phyloP scores from a whole-genome alignment of 108 stramenopile species.

The Cyclotella atomus region DNA sequence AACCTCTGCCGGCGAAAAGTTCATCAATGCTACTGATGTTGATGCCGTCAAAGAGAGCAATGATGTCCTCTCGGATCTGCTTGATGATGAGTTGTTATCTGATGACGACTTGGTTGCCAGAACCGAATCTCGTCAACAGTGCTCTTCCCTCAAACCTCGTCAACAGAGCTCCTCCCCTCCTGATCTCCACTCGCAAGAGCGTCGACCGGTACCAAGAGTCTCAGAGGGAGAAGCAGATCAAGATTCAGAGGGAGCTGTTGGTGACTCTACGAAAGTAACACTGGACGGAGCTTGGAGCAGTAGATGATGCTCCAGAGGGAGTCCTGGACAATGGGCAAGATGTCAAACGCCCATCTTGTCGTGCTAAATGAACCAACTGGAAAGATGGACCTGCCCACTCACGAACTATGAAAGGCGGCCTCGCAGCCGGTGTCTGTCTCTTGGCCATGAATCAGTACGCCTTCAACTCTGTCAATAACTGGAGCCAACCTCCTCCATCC shows the following conservation, averaged over 20 bases:
- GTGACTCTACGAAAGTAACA: background rate
- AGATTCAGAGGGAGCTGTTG: too few relatives aligned
- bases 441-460: background rate
- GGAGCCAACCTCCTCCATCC: background rate
- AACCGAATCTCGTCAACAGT: background rate
- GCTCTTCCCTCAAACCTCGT: too few relatives aligned
- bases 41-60: background rate
- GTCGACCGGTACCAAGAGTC: background rate
- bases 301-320: background rate
- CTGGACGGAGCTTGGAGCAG: too few relatives aligned
- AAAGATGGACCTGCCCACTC: background rate
- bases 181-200: too few relatives aligned
- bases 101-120: background rate
- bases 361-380: background rate
- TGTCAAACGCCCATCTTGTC: background rate
- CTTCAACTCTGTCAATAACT: background rate
- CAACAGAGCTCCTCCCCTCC: too few relatives aligned
- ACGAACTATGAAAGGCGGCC: too few relatives aligned
- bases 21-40: background rate
- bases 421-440: too few relatives aligned
- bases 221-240: background rate
- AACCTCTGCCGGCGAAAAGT: background rate
- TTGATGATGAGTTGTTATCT: background rate
- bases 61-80: background rate
- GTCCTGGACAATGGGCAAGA: background rate